Conservation (phyloP, 495 filamentous ascomycete species). For the Halenospora varia region DNA sequence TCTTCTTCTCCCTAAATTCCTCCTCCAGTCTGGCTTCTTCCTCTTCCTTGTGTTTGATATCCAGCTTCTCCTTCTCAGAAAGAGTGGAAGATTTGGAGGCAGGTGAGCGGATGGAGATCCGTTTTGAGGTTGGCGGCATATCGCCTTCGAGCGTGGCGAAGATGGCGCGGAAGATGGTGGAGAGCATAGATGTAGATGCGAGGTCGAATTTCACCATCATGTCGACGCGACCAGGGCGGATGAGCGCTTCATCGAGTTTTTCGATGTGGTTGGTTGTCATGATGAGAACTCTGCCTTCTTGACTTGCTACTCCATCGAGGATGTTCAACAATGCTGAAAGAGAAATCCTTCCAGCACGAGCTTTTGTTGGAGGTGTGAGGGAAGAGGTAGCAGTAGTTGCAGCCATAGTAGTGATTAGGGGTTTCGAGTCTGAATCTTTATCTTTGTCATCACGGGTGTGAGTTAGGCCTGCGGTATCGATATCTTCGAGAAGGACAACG, state of each 20-base stretch:
- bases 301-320: constrained; percentile 73
- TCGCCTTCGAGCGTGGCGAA: constrained; percentile 26
- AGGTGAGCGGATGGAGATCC: not conserved
- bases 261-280: constrained; percentile 84
- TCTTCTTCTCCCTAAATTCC: constrained; percentile 35
- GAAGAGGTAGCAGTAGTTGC: constrained; percentile 4
- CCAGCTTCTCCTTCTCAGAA: constrained; percentile 1
- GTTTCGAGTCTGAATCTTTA: constrained; percentile 15
- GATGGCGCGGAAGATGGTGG: constrained; percentile 26
- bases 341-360: constrained; percentile 44
- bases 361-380: constrained; percentile 4
- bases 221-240: constrained; percentile 75
- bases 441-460: constrained; percentile 43
- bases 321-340: constrained; percentile 76
- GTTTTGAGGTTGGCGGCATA: constrained; percentile 3
- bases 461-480: constrained; percentile 68
- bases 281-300: constrained; percentile 73
- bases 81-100: not conserved
- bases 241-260: constrained; percentile 70
- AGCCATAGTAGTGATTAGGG: constrained; percentile 1
- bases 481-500: constrained; percentile 71
- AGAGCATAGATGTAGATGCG: constrained; percentile 35
- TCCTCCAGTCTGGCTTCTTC: constrained; percentile 9
- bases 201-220: constrained; percentile 63
- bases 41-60: constrained; percentile 1